phyloP scores from a whole-genome alignment of 257 asterid genomes.

The Solanum okadae region DNA sequence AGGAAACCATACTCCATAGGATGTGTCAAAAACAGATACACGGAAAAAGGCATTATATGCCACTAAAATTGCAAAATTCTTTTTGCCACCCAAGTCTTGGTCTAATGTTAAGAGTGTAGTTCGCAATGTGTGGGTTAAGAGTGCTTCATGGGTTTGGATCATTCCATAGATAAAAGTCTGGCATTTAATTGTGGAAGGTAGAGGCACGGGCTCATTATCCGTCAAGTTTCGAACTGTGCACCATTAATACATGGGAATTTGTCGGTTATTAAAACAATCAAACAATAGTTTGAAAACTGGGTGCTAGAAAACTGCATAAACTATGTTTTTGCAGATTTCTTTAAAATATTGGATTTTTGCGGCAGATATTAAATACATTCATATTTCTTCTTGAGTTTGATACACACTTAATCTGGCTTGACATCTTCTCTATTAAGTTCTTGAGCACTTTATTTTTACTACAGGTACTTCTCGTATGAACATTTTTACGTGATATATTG shows the following conservation, averaged over 20 bases:
- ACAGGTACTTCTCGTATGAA: constrained; percentile 97
- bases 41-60: not conserved
- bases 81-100: not conserved
- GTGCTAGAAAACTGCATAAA: not conserved
- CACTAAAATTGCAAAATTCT: not conserved
- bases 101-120: not conserved
- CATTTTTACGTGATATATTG: constrained; percentile 99
- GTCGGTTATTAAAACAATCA: not conserved
- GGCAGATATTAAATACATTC: not conserved
- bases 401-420: not conserved
- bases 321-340: not conserved
- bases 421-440: not conserved
- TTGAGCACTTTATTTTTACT: constrained; percentile 10
- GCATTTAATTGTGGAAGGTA: not conserved
- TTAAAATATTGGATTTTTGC: not conserved
- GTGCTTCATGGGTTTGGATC: not conserved
- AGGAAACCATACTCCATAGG: not conserved
- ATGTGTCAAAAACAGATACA: not conserved
- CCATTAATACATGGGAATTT: not conserved
- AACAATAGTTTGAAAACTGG: not conserved
- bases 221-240: not conserved
- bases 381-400: not conserved
- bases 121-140: not conserved
- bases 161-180: not conserved
- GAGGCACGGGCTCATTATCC: not conserved